phyloP scores from a whole-genome alignment of 2,329 filamentous ascomycete species.

The Amylocarpus encephaloides region DNA sequence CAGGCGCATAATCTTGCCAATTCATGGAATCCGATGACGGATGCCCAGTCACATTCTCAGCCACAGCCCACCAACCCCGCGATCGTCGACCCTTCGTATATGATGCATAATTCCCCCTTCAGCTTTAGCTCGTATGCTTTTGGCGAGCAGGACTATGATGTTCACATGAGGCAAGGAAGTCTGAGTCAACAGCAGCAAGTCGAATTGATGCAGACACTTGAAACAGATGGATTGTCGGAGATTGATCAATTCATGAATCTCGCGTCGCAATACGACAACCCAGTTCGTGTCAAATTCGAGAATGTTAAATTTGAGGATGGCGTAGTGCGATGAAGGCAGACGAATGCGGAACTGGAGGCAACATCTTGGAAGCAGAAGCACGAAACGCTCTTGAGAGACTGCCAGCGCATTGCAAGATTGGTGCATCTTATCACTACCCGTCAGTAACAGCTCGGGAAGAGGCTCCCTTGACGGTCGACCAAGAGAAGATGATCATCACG shows the following conservation, averaged over 20 bases:
- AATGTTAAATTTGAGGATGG: conserved; percentile 18
- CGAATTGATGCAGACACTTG: conserved; percentile 75
- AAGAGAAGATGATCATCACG: too few species aligned
- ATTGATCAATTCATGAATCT: conserved; percentile 53
- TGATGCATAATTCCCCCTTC: conserved; percentile 26
- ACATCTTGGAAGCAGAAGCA: too few species aligned
- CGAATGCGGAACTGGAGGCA: too few species aligned
- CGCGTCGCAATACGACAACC: conserved; percentile 22
- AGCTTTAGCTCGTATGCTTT: conserved; percentile 27
- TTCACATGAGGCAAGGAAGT: conserved; percentile 53
- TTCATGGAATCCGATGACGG: conserved; percentile 24
- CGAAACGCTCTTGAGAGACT: too few species aligned
- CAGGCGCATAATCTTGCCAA: conserved; percentile 26
- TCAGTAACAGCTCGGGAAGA: too few species aligned
- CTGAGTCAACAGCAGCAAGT: conserved; percentile 75
- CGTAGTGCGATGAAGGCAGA: background rate
- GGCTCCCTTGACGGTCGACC: too few species aligned
- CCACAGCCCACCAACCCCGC: conserved; percentile 9
- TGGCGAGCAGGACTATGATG: conserved; percentile 38
- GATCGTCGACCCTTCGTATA: conserved; percentile 25
- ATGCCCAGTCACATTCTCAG: conserved; percentile 6
- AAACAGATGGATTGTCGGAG: conserved; percentile 59
- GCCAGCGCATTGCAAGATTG: too few species aligned
- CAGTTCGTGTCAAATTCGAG: conserved; percentile 18
- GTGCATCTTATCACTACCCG: too few species aligned